Evolutionary conservation across 208 protist species (phyloP).

Genomic region (Strigomonas culicis): DNA sequence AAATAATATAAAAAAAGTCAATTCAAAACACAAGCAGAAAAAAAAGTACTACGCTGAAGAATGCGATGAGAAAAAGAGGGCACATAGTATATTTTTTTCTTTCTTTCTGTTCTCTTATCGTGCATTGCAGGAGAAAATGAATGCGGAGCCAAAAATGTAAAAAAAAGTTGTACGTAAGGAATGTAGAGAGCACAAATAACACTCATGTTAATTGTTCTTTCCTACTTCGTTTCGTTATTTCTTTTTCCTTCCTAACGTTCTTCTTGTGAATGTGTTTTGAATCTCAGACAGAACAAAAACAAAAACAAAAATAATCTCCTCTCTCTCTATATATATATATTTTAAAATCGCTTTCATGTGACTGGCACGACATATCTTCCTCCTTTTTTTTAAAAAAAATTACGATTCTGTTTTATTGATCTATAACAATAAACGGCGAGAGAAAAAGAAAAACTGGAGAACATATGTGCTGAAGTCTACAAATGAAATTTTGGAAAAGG

Average conservation of each 20-base stretch:
- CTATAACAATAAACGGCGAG: slow-evolving; percentile 5
- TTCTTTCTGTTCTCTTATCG: neutral
- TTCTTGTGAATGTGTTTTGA: slow-evolving; percentile 4
- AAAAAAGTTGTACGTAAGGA: neutral
- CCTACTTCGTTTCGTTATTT: slow-evolving; percentile 11
- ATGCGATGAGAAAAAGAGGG: neutral
- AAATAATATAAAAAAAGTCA: slow-evolving; percentile 7
- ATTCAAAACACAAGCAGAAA: slow-evolving; percentile 13
- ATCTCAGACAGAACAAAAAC: neutral
- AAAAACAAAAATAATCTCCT: neutral
- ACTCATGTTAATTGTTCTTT: neutral
- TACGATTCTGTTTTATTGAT: slow-evolving; percentile 9
- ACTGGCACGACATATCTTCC: slow-evolving; percentile 1
- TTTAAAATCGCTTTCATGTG: neutral
- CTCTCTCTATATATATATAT: neutral
- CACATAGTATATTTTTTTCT: neutral
- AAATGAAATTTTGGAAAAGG: neutral
- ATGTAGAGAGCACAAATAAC: neutral
- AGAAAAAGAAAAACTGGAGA: slow-evolving; percentile 15
- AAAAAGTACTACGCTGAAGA: slow-evolving; percentile 5
- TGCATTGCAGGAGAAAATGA: neutral
- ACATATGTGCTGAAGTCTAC: neutral
- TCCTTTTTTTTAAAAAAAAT: slow-evolving; percentile 6
- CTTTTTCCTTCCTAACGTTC: slow-evolving; percentile 12
- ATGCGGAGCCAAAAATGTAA: neutral